These are phyloP conservation scores for Curvularia sp. DNA, from an alignment of 2,329 filamentous ascomycete species.

Conservation along the genomic window DNA sequence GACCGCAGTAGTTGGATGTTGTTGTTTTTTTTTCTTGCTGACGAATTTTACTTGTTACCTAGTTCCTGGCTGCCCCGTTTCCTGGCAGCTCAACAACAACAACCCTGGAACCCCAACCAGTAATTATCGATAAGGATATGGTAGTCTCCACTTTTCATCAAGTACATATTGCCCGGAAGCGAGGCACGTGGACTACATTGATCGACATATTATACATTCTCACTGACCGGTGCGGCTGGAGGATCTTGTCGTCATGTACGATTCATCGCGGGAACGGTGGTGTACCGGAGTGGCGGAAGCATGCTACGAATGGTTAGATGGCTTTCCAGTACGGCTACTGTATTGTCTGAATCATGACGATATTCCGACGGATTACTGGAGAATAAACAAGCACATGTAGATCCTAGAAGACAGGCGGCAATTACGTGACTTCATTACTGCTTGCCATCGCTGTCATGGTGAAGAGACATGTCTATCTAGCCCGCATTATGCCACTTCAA, in stretches of 20 bases:
- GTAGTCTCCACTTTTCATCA: slow-evolving; percentile 11
- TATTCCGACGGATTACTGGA: background rate
- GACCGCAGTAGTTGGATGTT: background rate
- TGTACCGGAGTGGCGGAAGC: slow-evolving; percentile 4
- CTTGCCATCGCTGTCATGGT: background rate
- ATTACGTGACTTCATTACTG: background rate
- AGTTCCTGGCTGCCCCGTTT: background rate
- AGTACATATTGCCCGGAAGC: background rate
- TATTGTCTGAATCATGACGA: background rate
- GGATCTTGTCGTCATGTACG: slow-evolving; percentile 1
- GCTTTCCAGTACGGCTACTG: background rate
- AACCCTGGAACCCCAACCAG: background rate
- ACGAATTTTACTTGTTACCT: background rate
- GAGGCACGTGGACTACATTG: slow-evolving; percentile 4
- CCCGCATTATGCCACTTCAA: background rate
- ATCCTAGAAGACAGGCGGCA: background rate
- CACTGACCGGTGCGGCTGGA: background rate
- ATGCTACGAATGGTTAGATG: slow-evolving; percentile 1
- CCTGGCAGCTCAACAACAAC: background rate
- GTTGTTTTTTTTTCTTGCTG: background rate
- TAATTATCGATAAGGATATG: background rate
- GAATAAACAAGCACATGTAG: background rate
- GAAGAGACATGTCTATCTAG: background rate
- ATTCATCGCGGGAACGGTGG: background rate
- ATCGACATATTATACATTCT: slow-evolving; percentile 3